Base-by-base conservation (phyloP, 495 filamentous ascomycete species). In the Neurospora cerealis region DNA sequence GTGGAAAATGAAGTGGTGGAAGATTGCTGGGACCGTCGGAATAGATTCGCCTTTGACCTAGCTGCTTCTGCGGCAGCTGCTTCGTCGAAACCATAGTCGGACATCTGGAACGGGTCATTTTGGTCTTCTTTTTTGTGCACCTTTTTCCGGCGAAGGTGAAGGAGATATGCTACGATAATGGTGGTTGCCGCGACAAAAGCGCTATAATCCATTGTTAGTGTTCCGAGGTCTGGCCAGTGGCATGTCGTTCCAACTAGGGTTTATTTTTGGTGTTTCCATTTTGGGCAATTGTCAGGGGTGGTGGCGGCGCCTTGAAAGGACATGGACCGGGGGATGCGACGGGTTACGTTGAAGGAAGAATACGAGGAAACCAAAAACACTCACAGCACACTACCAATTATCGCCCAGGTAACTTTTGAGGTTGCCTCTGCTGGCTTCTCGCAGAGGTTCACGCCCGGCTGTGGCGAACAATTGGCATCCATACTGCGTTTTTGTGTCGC, bases 21-120 rank as follows among this genome's bases (percentile, higher is more conserved):
- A 2, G 54, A 62, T 34, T 62, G 54, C 24, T 62, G 54, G 28
- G 54, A 62, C 19, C 28, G 28, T 34, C 54, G 54, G 54, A 62
- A 62, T 3, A 62, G 28, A 9, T 62, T 17, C 54, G 54, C 54
- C 28, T 62, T 62, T 32, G 54, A 62, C 28, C 28, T 62, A 32
- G 54, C 54, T 62, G 54, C 54, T 34, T 62, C 54, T 13, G 36
- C 36, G 24, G 32, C 54, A 17, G 74, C 73, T 15, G 71, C 21
- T 4, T 79, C 77, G 40, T 78, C 77, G 3, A 81, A 73, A 8
- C 79, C 79, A 48, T 80, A 81, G 60, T 81, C 79, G 9, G 72
- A 70, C 73, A 71, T 74, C 39, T 76, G 72, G 77, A 75, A 80
- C 38, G 74, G 73, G 40, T 81, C 79, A 19, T 73, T 73, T 11